A percentile compares a stretch with the other conserved stretches of the same genome.
phyloP scores from a whole-genome alignment of 2,329 filamentous ascomycete genomes.

The Colletotrichum endophyticum region DNA sequence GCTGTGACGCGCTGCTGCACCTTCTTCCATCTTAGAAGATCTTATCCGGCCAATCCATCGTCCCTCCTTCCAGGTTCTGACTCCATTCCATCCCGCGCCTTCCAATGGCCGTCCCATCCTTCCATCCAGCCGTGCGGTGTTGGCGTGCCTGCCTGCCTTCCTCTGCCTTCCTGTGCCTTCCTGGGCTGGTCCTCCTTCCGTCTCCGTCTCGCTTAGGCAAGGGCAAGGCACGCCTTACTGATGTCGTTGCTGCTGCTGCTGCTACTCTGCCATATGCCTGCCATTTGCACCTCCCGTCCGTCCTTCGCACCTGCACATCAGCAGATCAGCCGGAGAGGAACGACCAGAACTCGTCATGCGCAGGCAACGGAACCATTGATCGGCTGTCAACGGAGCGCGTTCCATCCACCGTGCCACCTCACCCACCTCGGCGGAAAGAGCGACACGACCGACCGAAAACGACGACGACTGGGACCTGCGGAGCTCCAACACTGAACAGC shows the following conservation, averaged over 20 bases:
- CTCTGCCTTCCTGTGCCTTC: neutral
- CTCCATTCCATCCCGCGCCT: slow-evolving; percentile 9
- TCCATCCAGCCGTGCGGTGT: neutral
- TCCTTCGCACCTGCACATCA: neutral
- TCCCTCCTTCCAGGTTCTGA: neutral
- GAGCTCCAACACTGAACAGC: neutral
- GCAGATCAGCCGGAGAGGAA: neutral
- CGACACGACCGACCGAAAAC: neutral
- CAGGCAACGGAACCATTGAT: neutral
- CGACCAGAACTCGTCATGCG: neutral
- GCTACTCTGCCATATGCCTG: neutral
- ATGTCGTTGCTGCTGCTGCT: neutral
- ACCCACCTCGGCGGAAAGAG: neutral
- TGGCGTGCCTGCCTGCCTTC: neutral
- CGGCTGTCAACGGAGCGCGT: neutral
- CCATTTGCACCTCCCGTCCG: neutral
- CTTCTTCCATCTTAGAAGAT: neutral
- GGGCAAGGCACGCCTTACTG: neutral
- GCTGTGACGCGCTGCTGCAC: neutral
- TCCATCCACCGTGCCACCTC: neutral
- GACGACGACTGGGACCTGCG: neutral
- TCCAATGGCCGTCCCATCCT: neutral
- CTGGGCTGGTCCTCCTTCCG: neutral
- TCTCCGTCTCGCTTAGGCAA: neutral
- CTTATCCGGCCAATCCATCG: slow-evolving; percentile 9